Base-by-base conservation (phyloP, 768 basidiomycete species). In the Tephrocybe sp. region DNA sequence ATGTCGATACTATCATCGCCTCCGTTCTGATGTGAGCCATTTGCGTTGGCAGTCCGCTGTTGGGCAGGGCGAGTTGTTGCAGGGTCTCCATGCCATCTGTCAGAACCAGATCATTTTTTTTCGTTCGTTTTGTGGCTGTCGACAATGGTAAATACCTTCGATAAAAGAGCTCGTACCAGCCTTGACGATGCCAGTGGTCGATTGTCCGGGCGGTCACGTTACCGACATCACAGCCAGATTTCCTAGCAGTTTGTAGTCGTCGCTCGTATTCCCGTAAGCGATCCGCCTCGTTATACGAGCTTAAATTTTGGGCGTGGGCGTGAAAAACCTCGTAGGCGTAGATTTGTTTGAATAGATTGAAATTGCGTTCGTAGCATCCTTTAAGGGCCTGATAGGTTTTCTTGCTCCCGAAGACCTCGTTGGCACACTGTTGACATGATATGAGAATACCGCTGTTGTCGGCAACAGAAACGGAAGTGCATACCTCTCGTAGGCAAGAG, bases 341-440 rank as follows among this genome's bases (percentile, higher is more conserved):
- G 31, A 91, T 86, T 63, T 90, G 87, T 65, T 86, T 89, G 76
- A 89, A 91, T 13, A 88, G 68, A 57, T 88, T 89, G 57, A 91
- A 87, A 57, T 89, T 90, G 59, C 88, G 86, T 61, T 91, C 87
- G 54, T 88, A 91, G 59, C 88, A 90, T 18, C 88, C 87, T 68
- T 91, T 91, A 47, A 91, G 75, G 1, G 88, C 88, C 60, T 89
- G 86, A 54, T 88, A 90, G 12, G 87, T 86, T 64, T 91, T 91
- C 66, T 87, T 86, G 44, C 79, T 77, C 3, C 76, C 81, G 56
- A 88, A 91, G 6, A 90, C 81, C 48, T 87, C 79, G 21, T 67
- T 52, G 0, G 88, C 83, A 58, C 87, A 89, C 88, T 91, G 57
- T 15, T 55, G 13, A 27, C 50, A 44, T 19, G 33, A 45, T 39